A percentile compares a stretch with the other conserved stretches of the same genome.
Conservation (phyloP, 2,329 filamentous ascomycete species). For the Colletotrichum falcatum region DNA sequence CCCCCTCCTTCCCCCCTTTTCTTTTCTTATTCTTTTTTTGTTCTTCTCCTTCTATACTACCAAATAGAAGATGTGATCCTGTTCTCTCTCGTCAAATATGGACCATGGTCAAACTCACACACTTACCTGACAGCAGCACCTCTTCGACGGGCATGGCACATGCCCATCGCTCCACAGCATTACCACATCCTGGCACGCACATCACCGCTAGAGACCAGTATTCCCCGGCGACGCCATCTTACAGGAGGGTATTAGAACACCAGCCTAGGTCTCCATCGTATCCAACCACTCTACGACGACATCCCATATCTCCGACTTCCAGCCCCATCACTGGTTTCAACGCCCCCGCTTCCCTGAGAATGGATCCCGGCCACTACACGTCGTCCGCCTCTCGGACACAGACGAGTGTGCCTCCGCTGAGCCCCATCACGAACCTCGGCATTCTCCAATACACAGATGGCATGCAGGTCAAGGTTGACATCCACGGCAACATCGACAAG, state of each 20-base stretch:
- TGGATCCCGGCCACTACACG: constrained; percentile 50
- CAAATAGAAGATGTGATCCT: constrained; percentile 28
- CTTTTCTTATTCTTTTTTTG: no score
- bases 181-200: constrained; percentile 63
- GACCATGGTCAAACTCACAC: constrained; percentile 46
- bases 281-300: constrained; percentile 59
- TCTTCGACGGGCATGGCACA: constrained; percentile 69
- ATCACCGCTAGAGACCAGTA: constrained; percentile 67
- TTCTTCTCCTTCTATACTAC: not conserved
- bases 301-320: constrained; percentile 65
- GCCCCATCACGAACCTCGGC: constrained; percentile 63
- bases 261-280: constrained; percentile 65
- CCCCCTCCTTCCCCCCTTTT: not conserved
- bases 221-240: constrained; percentile 62
- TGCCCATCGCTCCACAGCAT: constrained; percentile 63
- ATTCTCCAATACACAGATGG: constrained; percentile 71
- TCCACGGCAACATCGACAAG: constrained; percentile 86
- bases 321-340: constrained; percentile 52
- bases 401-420: constrained; percentile 65
- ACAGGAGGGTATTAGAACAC: constrained; percentile 62
- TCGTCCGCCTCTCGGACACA: constrained; percentile 50
- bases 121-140: constrained; percentile 58
- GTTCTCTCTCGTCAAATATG: constrained; percentile 31
- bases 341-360: constrained; percentile 31
- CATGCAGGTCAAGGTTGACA: constrained; percentile 74